Percentiles rank a stretch among this genome's conserved stretches.
Evolutionary conservation across 2,329 filamentous ascomycete species (phyloP).

Genomic region (Passalora sequoiae): DNA sequence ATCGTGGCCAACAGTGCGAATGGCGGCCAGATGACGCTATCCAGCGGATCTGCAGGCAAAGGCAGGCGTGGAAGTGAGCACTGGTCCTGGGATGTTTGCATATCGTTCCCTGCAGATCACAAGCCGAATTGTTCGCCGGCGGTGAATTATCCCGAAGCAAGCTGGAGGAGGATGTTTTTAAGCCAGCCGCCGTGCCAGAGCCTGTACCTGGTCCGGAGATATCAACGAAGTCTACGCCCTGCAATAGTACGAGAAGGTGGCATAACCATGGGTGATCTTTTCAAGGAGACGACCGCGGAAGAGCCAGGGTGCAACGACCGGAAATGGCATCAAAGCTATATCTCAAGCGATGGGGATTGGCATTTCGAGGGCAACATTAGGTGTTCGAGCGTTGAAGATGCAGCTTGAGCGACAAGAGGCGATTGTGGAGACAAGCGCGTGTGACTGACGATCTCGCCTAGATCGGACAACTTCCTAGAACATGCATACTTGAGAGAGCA

Average conservation of each 20-base stretch:
- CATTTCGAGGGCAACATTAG: constrained; percentile 34
- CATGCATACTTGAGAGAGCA: constrained; percentile 19
- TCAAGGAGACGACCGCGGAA: constrained; percentile 24
- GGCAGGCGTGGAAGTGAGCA: constrained; percentile 19
- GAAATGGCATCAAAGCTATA: constrained; percentile 30
- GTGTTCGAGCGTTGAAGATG: constrained; percentile 21
- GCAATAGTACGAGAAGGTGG: constrained; percentile 27
- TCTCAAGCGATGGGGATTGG: constrained; percentile 33
- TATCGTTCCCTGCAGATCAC: constrained; percentile 28
- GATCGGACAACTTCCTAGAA: constrained; percentile 9
- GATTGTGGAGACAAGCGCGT: not conserved
- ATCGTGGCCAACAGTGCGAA: constrained; percentile 23
- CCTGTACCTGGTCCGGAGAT: constrained; percentile 30
- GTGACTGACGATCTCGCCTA: constrained; percentile 3
- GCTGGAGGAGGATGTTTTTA: constrained; percentile 35
- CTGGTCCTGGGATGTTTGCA: constrained; percentile 34
- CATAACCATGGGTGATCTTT: constrained; percentile 33
- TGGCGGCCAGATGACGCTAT: constrained; percentile 6
- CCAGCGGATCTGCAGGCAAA: constrained; percentile 1
- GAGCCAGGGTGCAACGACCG: constrained; percentile 15
- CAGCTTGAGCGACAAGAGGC: not conserved
- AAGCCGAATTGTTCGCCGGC: constrained; percentile 18
- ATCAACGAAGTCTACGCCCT: constrained; percentile 25
- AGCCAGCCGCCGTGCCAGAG: constrained; percentile 32
- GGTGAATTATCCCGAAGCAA: constrained; percentile 28